A percentile compares a stretch with the other conserved stretches of the same genome.
phyloP scores from a whole-genome alignment of 164 flowering plant species.

The Nymphaea colorata region DNA sequence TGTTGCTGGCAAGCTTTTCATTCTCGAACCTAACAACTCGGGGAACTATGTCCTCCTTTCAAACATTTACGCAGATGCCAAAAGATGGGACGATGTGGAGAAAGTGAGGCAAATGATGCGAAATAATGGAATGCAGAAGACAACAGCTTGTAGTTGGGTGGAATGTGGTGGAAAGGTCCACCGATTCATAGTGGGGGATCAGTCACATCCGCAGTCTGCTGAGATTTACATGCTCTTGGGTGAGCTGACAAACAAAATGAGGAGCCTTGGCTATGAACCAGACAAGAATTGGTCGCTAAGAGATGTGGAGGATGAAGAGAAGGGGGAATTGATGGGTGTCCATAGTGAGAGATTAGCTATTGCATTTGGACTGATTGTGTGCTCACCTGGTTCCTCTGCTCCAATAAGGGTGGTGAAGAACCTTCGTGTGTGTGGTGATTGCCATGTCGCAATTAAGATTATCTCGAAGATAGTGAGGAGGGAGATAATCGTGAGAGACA shows the following conservation, averaged over 20 bases:
- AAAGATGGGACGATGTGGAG: conserved; percentile 26
- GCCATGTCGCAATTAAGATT: conserved; percentile 16
- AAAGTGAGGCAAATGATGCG: conserved; percentile 29
- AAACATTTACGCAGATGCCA: conserved; percentile 35
- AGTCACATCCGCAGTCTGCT: conserved; percentile 29
- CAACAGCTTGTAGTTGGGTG: conserved; percentile 56
- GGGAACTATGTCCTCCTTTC: conserved; percentile 53
- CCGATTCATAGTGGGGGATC: conserved; percentile 51
- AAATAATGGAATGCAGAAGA: conserved; percentile 30
- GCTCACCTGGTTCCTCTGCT: neutral
- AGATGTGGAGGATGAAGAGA: conserved; percentile 75
- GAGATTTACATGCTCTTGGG: conserved; percentile 31
- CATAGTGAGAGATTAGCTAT: conserved; percentile 77
- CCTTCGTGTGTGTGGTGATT: conserved; percentile 18
- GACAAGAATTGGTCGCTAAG: conserved; percentile 41
- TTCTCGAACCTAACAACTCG: conserved; percentile 49
- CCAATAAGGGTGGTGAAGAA: conserved; percentile 12
- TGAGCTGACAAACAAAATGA: conserved; percentile 37
- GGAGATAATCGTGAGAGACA: conserved; percentile 17
- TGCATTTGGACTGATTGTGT: conserved; percentile 39
- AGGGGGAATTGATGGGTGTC: conserved; percentile 53
- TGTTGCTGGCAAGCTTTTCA: conserved; percentile 29
- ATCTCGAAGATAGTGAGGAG: conserved; percentile 7
- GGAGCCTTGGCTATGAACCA: conserved; percentile 35
- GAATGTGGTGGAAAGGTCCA: conserved; percentile 41